Evolutionary conservation across 257 asterid species (phyloP), one percentile per base, ranked within the genome.

Genomic region (Avicennia marina): DNA sequence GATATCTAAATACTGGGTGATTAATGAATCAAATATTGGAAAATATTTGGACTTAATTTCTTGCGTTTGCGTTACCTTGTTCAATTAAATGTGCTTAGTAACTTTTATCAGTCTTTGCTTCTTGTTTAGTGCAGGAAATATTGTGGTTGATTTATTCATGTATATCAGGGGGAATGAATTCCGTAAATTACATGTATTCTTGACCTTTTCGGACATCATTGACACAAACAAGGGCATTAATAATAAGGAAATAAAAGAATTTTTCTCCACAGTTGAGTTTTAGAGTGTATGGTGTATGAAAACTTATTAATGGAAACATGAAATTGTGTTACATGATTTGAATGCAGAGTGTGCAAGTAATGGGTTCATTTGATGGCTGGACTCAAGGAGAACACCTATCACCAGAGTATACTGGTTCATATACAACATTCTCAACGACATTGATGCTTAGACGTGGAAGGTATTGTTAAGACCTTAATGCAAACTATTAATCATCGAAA

Each of bases 331-430:
- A 10, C 44, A 26, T 51, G 44, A 52, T 39, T 63, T 47, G 25
- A n/a, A 63, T 59, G 56, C 69, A 91, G 96, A 83, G 86, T 48
- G 96, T 91, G 64, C 90, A 86, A 81, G 94, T 91, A 38, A 83
- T 91, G 95, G 96, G 96, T 20, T 91, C 96, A 11, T 91, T 88
- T 58, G 91, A 91, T 63, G 88, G 93, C 31, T 91, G 98, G 98
- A 80, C 76, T 58, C 72, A 70, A 77, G 97, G 95, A 52, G 98
- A 91, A 66, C 70, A 83, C 53, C 72, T 91, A 39, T 88, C 96
- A 29, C 87, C 86, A 1, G 95, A 88, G 64, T 91, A 85, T 58
- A 75, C 80, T 5, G 95, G 85, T 72, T 76, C 86, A 11, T 73
- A 73, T 55, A 61, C 94, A 31, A 72, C 70, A 38, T 91, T 88